Evolutionary conservation across 257 asterid genomes (phyloP).

Genomic region (Solanum paucissectum): DNA sequence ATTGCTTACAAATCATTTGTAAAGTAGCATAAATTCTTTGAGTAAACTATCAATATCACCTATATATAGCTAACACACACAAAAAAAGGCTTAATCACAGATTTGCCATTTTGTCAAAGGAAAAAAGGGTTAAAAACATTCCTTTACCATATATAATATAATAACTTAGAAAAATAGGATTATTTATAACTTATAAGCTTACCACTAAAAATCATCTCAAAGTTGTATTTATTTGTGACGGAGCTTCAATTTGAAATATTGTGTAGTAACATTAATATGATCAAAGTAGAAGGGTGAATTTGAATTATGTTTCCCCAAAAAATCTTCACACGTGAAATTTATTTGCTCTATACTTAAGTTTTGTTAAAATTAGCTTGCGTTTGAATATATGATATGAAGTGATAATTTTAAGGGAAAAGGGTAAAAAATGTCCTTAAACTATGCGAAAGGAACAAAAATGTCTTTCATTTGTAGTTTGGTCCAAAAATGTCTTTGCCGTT

Average conservation of each 20-base stretch:
- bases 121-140: background rate
- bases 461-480: no score
- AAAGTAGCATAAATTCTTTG: background rate
- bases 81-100: background rate
- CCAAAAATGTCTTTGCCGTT: no score
- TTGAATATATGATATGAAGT: background rate
- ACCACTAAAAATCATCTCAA: background rate
- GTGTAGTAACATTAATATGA: background rate
- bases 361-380: background rate
- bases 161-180: background rate
- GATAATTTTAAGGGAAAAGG: background rate
- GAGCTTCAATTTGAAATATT: background rate
- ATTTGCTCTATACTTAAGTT: background rate
- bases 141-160: background rate
- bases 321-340: background rate
- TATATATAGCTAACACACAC: background rate
- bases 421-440: no score
- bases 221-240: no score
- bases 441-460: no score
- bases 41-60: background rate
- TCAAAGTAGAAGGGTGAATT: background rate
- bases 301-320: background rate
- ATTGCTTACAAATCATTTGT: background rate
- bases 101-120: background rate
- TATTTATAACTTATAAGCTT: background rate